phyloP scores from a whole-genome alignment of 2,329 filamentous ascomycete genomes.

The Cadophora luteo-olivacea region DNA sequence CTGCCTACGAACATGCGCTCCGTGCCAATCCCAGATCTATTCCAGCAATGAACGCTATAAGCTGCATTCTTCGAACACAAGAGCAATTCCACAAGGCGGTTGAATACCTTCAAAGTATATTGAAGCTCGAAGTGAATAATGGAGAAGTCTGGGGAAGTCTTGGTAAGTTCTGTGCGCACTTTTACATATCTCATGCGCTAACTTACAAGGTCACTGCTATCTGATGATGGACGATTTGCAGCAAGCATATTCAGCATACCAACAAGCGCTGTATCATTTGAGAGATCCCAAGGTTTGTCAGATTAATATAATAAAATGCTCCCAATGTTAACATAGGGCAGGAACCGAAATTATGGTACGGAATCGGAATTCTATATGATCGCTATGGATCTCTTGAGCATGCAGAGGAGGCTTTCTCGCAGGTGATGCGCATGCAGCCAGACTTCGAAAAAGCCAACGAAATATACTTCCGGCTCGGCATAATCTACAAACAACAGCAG shows the following conservation, averaged over 20 bases:
- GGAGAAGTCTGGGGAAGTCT: slow-evolving; percentile 97
- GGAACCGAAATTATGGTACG: slow-evolving; percentile 99
- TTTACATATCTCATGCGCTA: slow-evolving; percentile 27
- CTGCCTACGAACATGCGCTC: slow-evolving; percentile 89
- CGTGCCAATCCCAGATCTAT: slow-evolving; percentile 88
- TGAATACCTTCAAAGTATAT: slow-evolving; percentile 88
- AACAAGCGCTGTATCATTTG: slow-evolving; percentile 91
- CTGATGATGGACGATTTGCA: slow-evolving; percentile 99
- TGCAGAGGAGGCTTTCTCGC: slow-evolving; percentile 96
- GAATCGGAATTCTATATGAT: slow-evolving; percentile 97
- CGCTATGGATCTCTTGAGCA: slow-evolving; percentile 96
- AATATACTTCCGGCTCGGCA: slow-evolving; percentile 98
- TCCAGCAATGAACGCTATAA: slow-evolving; percentile 92
- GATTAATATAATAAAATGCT: background rate
- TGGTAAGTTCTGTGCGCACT: slow-evolving; percentile 61
- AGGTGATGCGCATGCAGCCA: slow-evolving; percentile 98
- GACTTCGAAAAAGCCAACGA: slow-evolving; percentile 99
- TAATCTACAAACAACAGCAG: slow-evolving; percentile 98
- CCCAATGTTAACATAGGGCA: slow-evolving; percentile 45
- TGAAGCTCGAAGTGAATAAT: slow-evolving; percentile 87
- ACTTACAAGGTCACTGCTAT: slow-evolving; percentile 83
- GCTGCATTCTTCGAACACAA: slow-evolving; percentile 86
- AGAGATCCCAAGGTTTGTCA: slow-evolving; percentile 82
- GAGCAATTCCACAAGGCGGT: slow-evolving; percentile 95
- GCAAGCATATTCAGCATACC: slow-evolving; percentile 95